A percentile compares a stretch with the other conserved stretches of the same genome.
Evolutionary conservation across 495 filamentous ascomycete species (phyloP).

Genomic region (Pyrenopolyporus hunteri): DNA sequence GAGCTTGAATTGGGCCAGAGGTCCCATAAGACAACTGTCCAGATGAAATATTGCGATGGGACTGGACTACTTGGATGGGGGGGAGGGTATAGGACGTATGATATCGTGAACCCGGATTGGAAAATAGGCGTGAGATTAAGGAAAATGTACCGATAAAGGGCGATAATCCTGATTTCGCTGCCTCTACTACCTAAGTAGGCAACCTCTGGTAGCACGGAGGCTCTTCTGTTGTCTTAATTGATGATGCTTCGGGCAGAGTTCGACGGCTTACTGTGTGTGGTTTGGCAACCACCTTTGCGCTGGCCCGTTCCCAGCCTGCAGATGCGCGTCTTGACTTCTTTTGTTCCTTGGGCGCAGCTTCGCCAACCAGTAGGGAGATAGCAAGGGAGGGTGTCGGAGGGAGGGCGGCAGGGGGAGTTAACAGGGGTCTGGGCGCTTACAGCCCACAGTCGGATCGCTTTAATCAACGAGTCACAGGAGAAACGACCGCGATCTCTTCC

Average conservation of each 20-base stretch:
- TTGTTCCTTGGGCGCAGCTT: constrained; percentile 30
- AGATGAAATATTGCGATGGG: no score
- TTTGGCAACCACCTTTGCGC: constrained; percentile 28
- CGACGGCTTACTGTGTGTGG: constrained; percentile 24
- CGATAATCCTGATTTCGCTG: constrained; percentile 26
- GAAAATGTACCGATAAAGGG: neutral
- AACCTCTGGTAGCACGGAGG: constrained; percentile 40
- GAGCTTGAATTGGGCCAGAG: constrained; percentile 21
- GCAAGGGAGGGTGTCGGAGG: constrained; percentile 33
- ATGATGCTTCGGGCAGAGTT: constrained; percentile 28
- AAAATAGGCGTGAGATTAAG: neutral
- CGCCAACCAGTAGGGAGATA: constrained; percentile 40
- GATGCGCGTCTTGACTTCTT: constrained; percentile 35
- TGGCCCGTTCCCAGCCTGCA: constrained; percentile 31
- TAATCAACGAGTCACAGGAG: constrained; percentile 31
- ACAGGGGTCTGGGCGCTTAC: constrained; percentile 40
- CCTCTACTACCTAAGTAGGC: constrained; percentile 22
- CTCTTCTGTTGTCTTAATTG: constrained; percentile 35
- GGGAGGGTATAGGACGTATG: constrained; percentile 9
- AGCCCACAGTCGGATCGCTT: constrained; percentile 35
- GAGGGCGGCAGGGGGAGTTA: constrained; percentile 31
- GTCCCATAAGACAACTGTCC: constrained; percentile 3
- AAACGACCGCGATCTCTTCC: constrained; percentile 24
- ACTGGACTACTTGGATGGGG: neutral
- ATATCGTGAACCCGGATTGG: constrained; percentile 13